Base-by-base conservation (phyloP, 441 rosid genomes). In the Pelargonium fulgidum region DNA sequence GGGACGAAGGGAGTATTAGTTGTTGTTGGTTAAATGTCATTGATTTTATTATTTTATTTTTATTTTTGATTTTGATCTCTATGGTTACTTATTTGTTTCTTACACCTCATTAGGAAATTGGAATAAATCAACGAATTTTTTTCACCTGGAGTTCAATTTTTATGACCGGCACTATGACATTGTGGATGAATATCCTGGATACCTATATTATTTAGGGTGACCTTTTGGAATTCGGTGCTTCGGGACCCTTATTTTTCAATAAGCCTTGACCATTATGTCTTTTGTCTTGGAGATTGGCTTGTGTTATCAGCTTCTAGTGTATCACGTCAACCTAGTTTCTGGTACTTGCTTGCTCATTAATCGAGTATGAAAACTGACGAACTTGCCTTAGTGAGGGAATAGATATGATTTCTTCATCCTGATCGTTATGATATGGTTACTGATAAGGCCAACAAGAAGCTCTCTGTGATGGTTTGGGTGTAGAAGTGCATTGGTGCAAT, bases 1-100 rank as follows among this genome's bases (percentile, higher is more conserved):
- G 44, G 44, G 44, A 7, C 44, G 1, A 10, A 39, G 44, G 44
- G 44, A 39, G 44, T 39, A 7, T 7, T 39, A 7, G 10, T 36
- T 36, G 6, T 4, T 39, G 0, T 39, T 39, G 44, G 44, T 39
- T 39, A 39, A 39, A 39, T 39, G 10, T 39, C 44, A 39, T 6
- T 39, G 44, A 39, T 7, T 36, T 7, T 39, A 10, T 39, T 39
- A 39, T 36, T 39, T 39, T 39, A 1, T 39, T 39, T 39, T 39
- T 39, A 39, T 39, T 7, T 39, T 39, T 7, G 44, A 39, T 39
- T 39, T 39, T 7, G 44, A 7, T 20, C 36, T 59, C 64, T 9
- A 22, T 59, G 64, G 14, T 59, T 59, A 59, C 26, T 12, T 10
- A 22, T 59, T 59, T 59, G 64, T 22, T 59, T 59, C 36, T 22